phyloP scores from a whole-genome alignment of 208 protist genomes.

The Trichomonas gallinae region DNA sequence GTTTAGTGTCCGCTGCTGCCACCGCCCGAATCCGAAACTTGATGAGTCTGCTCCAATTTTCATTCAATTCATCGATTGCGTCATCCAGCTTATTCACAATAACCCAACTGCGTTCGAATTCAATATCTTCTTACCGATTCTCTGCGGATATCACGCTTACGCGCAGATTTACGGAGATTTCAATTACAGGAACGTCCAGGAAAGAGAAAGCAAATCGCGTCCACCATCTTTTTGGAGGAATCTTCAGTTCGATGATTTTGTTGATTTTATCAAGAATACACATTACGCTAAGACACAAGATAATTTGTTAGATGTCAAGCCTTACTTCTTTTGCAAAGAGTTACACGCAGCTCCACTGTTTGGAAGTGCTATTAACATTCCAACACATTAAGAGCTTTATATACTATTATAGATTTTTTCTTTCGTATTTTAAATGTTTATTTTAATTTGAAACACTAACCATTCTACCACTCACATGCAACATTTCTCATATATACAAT shows the following conservation, averaged over 20 bases:
- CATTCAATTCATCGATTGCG: slow-evolving; percentile 47
- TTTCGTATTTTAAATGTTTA: no score
- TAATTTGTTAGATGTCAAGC: neutral
- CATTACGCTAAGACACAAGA: neutral
- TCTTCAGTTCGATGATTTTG: neutral
- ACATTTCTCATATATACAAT: no score
- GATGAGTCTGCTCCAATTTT: slow-evolving; percentile 38
- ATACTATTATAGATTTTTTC: no score
- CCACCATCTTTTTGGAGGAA: neutral
- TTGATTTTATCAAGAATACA: neutral
- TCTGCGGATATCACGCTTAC: neutral
- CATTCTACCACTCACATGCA: no score
- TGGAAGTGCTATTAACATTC: neutral
- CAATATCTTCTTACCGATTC: neutral
- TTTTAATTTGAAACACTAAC: no score
- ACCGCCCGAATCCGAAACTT: neutral
- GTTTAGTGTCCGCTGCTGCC: slow-evolving; percentile 50
- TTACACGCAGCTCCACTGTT: neutral
- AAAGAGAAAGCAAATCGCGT: neutral
- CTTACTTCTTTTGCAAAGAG: neutral
- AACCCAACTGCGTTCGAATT: neutral
- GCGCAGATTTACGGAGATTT: neutral
- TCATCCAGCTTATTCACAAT: slow-evolving; percentile 32
- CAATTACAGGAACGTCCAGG: neutral
- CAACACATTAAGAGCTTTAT: neutral